Percentiles rank a stretch among this genome's conserved stretches.
phyloP scores from a whole-genome alignment of 2,329 filamentous ascomycete genomes.

The Ampelomyces quisqualis region DNA sequence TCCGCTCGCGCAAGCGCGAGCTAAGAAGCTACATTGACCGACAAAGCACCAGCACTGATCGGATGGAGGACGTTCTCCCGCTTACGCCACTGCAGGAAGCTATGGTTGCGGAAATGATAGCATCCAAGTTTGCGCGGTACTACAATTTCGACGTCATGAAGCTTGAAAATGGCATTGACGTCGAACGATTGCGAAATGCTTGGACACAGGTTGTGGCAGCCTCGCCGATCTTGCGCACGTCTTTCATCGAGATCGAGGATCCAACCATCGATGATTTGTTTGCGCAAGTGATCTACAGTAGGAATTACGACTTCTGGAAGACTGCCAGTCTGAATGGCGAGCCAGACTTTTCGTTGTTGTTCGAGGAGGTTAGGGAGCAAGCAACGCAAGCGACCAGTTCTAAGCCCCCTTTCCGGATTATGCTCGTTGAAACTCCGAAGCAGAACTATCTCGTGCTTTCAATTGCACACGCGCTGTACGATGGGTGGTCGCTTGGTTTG shows the following conservation, averaged over 20 bases:
- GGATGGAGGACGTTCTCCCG: constrained; percentile 65
- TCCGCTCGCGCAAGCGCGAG: constrained; percentile 23
- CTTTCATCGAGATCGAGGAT: constrained; percentile 67
- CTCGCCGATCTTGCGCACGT: constrained; percentile 74
- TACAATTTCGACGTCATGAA: constrained; percentile 81
- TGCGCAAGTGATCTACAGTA: constrained; percentile 57
- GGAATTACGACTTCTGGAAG: constrained; percentile 40
- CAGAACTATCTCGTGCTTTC: constrained; percentile 61
- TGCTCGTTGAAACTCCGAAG: constrained; percentile 36
- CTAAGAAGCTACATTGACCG: constrained; percentile 47
- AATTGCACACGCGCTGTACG: constrained; percentile 83
- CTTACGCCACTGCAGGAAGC: constrained; percentile 83
- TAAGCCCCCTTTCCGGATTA: constrained; percentile 41
- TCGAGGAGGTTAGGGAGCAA: constrained; percentile 43
- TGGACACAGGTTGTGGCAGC: constrained; percentile 61
- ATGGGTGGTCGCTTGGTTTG: constrained; percentile 78
- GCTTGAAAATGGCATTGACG: constrained; percentile 57
- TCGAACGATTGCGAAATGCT: constrained; percentile 58
- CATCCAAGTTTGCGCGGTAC: constrained; percentile 72
- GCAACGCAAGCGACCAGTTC: too few species aligned
- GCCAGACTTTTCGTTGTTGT: constrained; percentile 32
- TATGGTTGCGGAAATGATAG: constrained; percentile 79
- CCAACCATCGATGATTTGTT: constrained; percentile 57
- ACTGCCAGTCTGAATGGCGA: constrained; percentile 14
- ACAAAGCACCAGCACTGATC: constrained; percentile 35